Base-by-base conservation (phyloP, 257 asterid genomes). In the Mitragyna speciosa region DNA sequence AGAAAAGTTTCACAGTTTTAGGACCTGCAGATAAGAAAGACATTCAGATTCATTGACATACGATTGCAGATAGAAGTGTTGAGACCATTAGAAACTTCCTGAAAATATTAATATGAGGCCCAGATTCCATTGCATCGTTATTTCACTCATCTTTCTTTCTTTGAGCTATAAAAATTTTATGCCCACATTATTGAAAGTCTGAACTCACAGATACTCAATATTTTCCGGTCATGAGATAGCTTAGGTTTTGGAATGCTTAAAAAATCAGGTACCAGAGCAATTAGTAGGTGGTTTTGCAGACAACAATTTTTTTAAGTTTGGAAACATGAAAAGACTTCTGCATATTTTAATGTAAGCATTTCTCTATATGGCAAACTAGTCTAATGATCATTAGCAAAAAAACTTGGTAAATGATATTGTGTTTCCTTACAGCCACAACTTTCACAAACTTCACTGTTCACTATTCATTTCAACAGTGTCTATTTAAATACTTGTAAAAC, bases 1-100 rank as follows among this genome's bases (percentile, higher is more conserved):
- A 87, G 81, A 84, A 93, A 77, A 91, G 88, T 89, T 91, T 93
- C 83, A 93, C 92, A 58, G 91, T 89, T 84, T 88, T 93, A 72
- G 97, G 97, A 73, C 95, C 97, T 93, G 84, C 28, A 81, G 63
- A 78, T 66, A 43, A 49, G 52, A 54, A 78, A 71, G 17, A 73
- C 65, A 70, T 33, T 73, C 33, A 76, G 75, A 74, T 66, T n/a
- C 26, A 28, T 22, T 24, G 39, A 41, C 28, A 72, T 43, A 43
- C 47, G 26, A 24, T 15, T 58, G 78, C 70, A 58, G 69, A 7
- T n/a, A 59, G 30, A 59, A 22, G 41, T 74, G 19, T 47, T 31
- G 6, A 33, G 36, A 74, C 39, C 36, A 58, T 31, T n/a, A 51
- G 26, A 76, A 59, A 67, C 24, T 61, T 19, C 66, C 43, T 31